phyloP scores from a whole-genome alignment of 2,329 filamentous ascomycete genomes.

The Eutypella sp. region DNA sequence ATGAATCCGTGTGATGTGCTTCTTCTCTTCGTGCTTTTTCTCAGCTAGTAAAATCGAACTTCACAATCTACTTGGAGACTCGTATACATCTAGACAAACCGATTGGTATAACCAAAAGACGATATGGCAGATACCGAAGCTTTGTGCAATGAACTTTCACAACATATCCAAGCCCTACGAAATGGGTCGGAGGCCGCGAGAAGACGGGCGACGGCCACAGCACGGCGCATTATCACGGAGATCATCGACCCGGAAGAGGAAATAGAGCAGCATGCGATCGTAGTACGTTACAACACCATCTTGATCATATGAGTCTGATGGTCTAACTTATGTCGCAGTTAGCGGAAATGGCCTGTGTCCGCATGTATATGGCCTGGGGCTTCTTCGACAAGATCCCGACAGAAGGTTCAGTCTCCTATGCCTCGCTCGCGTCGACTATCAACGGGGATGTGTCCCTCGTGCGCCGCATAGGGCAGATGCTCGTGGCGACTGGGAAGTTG shows the following conservation, averaged over 20 bases:
- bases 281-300: conserved; percentile 3
- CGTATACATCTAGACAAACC: neutral
- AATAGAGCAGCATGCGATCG: conserved; percentile 7
- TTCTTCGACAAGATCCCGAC: conserved; percentile 13
- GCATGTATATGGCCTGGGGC: conserved; percentile 13
- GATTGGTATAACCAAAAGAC: neutral
- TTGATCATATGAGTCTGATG: neutral
- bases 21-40: too few relatives aligned
- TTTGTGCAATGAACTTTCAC: conserved; percentile 7
- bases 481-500: conserved; percentile 14
- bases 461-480: conserved; percentile 12
- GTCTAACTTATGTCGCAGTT: conserved; percentile 1
- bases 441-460: conserved; percentile 8
- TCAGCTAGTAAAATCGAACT: too few relatives aligned
- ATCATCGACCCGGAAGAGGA: conserved; percentile 9
- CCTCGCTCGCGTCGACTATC: conserved; percentile 6
- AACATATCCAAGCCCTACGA: conserved; percentile 4
- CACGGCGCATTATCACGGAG: conserved; percentile 6
- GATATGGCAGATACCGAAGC: neutral
- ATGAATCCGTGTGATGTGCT: too few relatives aligned
- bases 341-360: conserved; percentile 8
- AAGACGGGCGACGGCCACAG: conserved; percentile 3
- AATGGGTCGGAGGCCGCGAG: conserved; percentile 2
- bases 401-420: conserved; percentile 7
- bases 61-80: too few relatives aligned